These are phyloP conservation scores for Aspergillus tamarii DNA, from an alignment of 2,329 filamentous ascomycete species.

Conservation along the genomic window DNA sequence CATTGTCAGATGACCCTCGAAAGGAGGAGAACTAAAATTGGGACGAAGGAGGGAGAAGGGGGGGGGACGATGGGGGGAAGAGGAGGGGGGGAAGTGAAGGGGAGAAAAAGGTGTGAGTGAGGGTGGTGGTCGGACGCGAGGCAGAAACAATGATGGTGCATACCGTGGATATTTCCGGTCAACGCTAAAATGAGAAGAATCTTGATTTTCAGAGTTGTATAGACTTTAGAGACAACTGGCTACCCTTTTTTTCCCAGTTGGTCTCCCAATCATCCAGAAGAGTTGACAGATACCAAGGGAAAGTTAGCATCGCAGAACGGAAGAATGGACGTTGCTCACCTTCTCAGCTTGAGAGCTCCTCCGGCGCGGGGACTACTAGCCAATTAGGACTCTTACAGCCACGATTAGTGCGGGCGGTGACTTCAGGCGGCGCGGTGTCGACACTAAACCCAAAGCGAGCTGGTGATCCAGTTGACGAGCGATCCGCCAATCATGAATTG, in stretches of 20 bases:
- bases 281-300: conserved; percentile 11
- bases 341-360: conserved; percentile 1
- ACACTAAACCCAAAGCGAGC: conserved; percentile 21
- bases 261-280: background rate
- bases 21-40: conserved; percentile 6
- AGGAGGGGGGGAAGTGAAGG: background rate
- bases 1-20: conserved; percentile 23
- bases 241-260: background rate
- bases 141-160: conserved; percentile 4
- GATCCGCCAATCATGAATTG: conserved; percentile 16
- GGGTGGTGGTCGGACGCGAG: background rate
- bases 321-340: conserved; percentile 3
- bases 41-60: conserved; percentile 2
- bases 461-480: conserved; percentile 6
- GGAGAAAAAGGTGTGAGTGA: conserved; percentile 4
- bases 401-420: conserved; percentile 1
- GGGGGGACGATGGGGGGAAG: background rate
- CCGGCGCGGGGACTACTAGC: conserved; percentile 6
- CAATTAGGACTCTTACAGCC: conserved; percentile 8
- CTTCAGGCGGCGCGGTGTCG: conserved; percentile 10
- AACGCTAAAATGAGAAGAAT: background rate
- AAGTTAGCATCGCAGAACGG: conserved; percentile 7
- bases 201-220: background rate
- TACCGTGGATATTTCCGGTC: background rate
- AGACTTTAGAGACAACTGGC: background rate